Conservation (phyloP, 257 asterid genomes). For the Rubia yunnanensis region DNA sequence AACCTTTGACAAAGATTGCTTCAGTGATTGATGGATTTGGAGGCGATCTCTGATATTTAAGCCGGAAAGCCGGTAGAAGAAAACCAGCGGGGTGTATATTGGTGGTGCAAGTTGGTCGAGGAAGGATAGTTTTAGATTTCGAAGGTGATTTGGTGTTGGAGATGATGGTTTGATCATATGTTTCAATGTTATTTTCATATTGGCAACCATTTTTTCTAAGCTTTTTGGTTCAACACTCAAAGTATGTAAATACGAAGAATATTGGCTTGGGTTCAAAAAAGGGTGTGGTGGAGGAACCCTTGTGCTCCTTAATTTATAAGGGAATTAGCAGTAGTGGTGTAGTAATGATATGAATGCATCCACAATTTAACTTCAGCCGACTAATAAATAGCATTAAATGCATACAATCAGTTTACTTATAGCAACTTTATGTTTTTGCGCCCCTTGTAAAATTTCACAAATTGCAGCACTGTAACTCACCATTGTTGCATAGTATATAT, state of each 20-base stretch:
- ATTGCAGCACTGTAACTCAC: too few species aligned
- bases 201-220: conserved; percentile 7
- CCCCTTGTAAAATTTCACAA: too few species aligned
- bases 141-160: conserved; percentile 29
- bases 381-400: too few species aligned
- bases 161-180: conserved; percentile 36
- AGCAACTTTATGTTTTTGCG: too few species aligned
- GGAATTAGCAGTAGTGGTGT: too few species aligned
- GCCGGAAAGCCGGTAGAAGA: conserved; percentile 21
- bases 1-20: conserved; percentile 26
- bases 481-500: too few species aligned
- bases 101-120: conserved; percentile 33
- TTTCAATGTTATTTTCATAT: conserved; percentile 19
- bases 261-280: background rate
- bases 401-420: too few species aligned
- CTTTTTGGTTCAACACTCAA: background rate
- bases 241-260: background rate
- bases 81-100: conserved; percentile 21
- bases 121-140: conserved; percentile 22
- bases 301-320: too few species aligned
- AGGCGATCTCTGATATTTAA: background rate
- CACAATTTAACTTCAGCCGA: too few species aligned
- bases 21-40: conserved; percentile 14
- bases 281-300: too few species aligned
- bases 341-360: too few species aligned